These are phyloP conservation scores for Aspergillus sp. DNA, from an alignment of 2,329 filamentous ascomycete genomes.

Conservation along the genomic window DNA sequence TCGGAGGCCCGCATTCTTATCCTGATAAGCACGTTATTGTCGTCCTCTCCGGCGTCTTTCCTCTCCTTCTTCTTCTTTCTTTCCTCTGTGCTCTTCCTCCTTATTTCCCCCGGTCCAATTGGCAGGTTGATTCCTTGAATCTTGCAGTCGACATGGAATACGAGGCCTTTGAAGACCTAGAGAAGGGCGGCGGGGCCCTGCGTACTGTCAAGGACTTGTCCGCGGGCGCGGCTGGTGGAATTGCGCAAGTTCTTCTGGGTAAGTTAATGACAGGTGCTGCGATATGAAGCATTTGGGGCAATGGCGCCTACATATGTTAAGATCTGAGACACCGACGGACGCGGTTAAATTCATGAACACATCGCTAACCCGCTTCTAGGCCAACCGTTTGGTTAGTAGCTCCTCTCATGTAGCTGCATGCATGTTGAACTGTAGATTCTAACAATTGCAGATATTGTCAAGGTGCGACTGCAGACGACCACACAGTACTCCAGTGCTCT, in stretches of 20 bases:
- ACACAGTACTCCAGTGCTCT: constrained; percentile 77
- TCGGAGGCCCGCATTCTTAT: constrained; percentile 23
- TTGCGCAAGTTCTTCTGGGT: constrained; percentile 94
- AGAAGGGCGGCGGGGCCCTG: constrained; percentile 42
- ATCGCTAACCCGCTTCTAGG: constrained; percentile 45
- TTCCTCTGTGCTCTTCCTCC: constrained; percentile 4
- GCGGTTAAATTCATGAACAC: background rate
- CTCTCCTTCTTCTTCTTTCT: background rate
- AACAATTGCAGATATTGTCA: constrained; percentile 74
- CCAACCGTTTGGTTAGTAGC: constrained; percentile 62
- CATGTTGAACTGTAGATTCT: constrained; percentile 6
- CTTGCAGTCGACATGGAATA: constrained; percentile 26
- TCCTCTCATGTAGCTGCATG: background rate
- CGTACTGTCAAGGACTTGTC: constrained; percentile 85
- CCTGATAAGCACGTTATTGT: constrained; percentile 20
- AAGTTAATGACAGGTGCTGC: constrained; percentile 36
- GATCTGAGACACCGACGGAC: background rate
- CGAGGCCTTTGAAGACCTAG: constrained; percentile 36
- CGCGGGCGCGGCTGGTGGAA: constrained; percentile 83
- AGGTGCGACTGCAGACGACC: constrained; percentile 92
- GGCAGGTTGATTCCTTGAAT: background rate
- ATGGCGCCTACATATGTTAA: too few relatives aligned
- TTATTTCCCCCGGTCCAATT: background rate
- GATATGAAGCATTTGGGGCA: background rate
- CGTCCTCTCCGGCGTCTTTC: constrained; percentile 8